phyloP scores from a whole-genome alignment of 2,329 filamentous ascomycete species.

The Fusarium tuaranense region DNA sequence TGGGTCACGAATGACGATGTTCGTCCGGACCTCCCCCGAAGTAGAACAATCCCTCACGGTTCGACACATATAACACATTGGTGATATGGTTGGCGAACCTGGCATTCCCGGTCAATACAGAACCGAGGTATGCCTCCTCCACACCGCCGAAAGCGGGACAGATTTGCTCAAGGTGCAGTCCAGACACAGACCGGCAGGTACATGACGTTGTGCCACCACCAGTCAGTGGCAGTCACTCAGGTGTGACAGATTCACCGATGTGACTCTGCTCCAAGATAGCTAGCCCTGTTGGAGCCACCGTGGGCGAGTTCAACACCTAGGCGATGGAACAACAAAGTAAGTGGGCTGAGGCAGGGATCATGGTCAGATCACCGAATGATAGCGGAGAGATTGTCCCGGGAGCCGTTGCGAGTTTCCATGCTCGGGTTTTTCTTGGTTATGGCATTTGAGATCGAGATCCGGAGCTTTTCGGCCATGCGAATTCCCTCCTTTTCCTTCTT shows the following conservation, averaged over 20 bases:
- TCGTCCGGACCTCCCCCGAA: conserved; percentile 1
- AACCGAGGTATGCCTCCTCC: conserved; percentile 25
- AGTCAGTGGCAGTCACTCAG: conserved; percentile 6
- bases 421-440: conserved; percentile 1
- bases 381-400: conserved; percentile 17
- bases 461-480: not conserved
- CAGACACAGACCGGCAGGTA: conserved; percentile 28
- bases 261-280: conserved; percentile 5
- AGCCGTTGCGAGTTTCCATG: conserved; percentile 22
- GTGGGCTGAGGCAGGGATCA: conserved; percentile 26
- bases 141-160: conserved; percentile 38
- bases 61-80: conserved; percentile 33
- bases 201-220: conserved; percentile 32
- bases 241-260: conserved; percentile 31
- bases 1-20: conserved; percentile 1
- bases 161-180: conserved; percentile 17
- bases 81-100: conserved; percentile 32
- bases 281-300: not conserved
- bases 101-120: conserved; percentile 31
- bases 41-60: conserved; percentile 23
- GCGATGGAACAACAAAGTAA: conserved; percentile 19
- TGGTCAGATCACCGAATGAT: not conserved
- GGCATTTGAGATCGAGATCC: conserved; percentile 40
- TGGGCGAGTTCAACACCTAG: not conserved
- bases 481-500: not conserved